Percentiles rank a stretch among this genome's conserved stretches.
Conservation (phyloP, 495 filamentous ascomycete species). For the Filosporella fistucella region DNA sequence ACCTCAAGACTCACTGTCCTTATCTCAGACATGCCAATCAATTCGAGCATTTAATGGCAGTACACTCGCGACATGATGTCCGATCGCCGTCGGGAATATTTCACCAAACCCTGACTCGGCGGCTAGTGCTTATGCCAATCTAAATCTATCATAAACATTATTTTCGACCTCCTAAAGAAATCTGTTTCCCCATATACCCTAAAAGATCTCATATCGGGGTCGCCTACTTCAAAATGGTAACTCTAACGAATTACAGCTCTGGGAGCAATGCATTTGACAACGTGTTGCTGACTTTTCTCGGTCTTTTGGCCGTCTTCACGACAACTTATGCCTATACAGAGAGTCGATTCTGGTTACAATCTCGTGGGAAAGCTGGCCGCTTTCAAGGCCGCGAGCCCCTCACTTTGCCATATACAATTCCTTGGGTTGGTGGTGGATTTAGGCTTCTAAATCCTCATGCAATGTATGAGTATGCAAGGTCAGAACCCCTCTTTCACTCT, state of each 20-base stretch:
- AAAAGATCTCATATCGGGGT: no score
- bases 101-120: no score
- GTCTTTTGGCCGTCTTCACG: background rate
- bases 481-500: background rate
- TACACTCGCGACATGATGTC: no score
- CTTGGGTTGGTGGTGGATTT: background rate
- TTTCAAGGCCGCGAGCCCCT: slow-evolving; percentile 10
- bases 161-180: no score
- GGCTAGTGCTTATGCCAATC: no score
- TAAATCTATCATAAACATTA: no score
- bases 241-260: background rate
- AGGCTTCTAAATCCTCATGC: slow-evolving; percentile 1
- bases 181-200: no score
- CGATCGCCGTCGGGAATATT: no score
- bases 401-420: slow-evolving; percentile 5
- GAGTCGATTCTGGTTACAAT: slow-evolving; percentile 9
- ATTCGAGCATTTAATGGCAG: no score
- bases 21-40: no score
- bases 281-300: background rate
- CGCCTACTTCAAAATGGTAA: background rate
- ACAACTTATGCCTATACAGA: slow-evolving; percentile 4
- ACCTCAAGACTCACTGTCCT: no score
- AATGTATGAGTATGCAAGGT: slow-evolving; percentile 9
- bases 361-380: slow-evolving; percentile 2
- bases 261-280: background rate